Conservation (phyloP, 2,329 filamentous ascomycete genomes). For the Colletotrichum sp. region DNA sequence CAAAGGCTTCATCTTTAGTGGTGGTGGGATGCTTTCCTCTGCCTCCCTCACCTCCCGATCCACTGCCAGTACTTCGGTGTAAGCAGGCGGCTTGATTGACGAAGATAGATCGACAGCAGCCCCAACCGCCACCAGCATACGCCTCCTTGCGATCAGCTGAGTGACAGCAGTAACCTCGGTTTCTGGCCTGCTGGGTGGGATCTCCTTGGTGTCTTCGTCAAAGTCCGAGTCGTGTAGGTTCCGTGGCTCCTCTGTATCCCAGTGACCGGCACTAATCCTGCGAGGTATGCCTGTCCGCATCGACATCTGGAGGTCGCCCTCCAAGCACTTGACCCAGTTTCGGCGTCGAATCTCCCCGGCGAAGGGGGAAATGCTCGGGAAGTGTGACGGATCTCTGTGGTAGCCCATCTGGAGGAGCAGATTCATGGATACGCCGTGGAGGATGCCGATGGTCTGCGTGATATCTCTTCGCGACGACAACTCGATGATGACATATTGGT, state of each 20-base stretch:
- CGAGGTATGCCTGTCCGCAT: slow-evolving; percentile 49
- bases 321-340: slow-evolving; percentile 44
- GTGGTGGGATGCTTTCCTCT: slow-evolving; percentile 25
- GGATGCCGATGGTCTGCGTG: background rate
- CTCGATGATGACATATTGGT: slow-evolving; percentile 39
- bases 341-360: slow-evolving; percentile 51
- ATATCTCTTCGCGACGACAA: slow-evolving; percentile 23
- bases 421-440: background rate
- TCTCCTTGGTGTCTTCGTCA: slow-evolving; percentile 32
- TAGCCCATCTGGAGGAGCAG: slow-evolving; percentile 24
- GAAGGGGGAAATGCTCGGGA: slow-evolving; percentile 43
- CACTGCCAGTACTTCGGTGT: slow-evolving; percentile 24
- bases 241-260: slow-evolving; percentile 44
- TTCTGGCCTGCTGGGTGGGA: slow-evolving; percentile 41
- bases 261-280: slow-evolving; percentile 40
- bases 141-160: slow-evolving; percentile 24
- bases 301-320: slow-evolving; percentile 45
- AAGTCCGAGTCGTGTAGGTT: slow-evolving; percentile 51
- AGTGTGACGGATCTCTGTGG: slow-evolving; percentile 48
- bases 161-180: slow-evolving; percentile 31
- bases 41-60: slow-evolving; percentile 29
- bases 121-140: slow-evolving; percentile 25
- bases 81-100: slow-evolving; percentile 12
- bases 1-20: slow-evolving; percentile 22
- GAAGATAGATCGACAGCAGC: slow-evolving; percentile 26